Base-by-base conservation (phyloP, 2,329 filamentous ascomycete species). In the Pseudogymnoascus sp. region DNA sequence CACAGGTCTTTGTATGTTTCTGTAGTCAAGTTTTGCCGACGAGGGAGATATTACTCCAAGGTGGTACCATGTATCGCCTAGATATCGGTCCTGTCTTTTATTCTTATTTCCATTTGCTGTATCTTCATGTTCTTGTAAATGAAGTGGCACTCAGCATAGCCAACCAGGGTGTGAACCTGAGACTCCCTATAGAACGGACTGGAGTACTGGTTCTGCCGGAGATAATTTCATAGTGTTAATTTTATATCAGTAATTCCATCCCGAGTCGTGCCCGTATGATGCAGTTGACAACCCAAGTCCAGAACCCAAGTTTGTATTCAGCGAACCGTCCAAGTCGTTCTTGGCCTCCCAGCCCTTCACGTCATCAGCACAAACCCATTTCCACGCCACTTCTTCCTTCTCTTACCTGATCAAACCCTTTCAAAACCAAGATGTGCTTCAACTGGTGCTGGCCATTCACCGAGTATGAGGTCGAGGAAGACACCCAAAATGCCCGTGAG, bases 361-460 rank as follows among this genome's bases (percentile, higher is more conserved):
- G 27, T 33, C 27, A 17, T 17, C 44, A 51, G 44, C 44, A 51
- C 44, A 51, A 51, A 17, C 44, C n/a, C 27, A 31, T 15, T 35
- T 33, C n/a, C 25, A 13, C 44, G 25, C 44, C 25, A 51, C 27
- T 31, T 55, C 29, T 17, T 33, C 27, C 29, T 33, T 55, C n/a
- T 55, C n/a, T 21, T 33, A 9, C 29, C 29, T 7, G 58, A 59
- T 27, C 2, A 17, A 15, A 12, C 5, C 17, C 13, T 17, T 59
- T 38, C 12, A 21, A 42, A 59, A 31, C 21, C 25, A 31, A 27
- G 17, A 59, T 59, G 58, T 59, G 58, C 27, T 27, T 59, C 58
- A 59, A 59, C 33, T 42, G 48, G 48, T 55, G 48, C 29, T 55
- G 48, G 48, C 48, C 48, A 55, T 33, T 33, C 29, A 55, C 48